Conservation (phyloP, 176 grass and related monocot species). For the Musa beccarii region DNA sequence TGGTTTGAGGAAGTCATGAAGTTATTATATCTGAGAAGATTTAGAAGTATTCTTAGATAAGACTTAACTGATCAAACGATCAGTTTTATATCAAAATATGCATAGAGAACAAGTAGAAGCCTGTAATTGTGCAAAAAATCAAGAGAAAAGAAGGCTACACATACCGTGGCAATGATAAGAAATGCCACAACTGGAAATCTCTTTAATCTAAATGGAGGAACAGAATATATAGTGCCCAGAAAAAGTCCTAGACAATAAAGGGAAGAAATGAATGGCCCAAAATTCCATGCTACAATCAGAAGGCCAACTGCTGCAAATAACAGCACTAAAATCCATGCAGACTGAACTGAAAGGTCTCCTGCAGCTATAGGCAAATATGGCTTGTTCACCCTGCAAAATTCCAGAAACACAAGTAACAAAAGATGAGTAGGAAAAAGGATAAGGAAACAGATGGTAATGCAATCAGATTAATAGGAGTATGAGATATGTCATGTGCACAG, state of each 20-base stretch:
- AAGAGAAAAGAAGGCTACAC: not conserved
- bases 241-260: constrained; percentile 92
- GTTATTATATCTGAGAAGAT: too few relatives aligned
- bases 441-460: not conserved
- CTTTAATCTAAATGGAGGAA: constrained; percentile 98
- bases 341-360: constrained; percentile 69
- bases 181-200: constrained; percentile 83
- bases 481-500: not conserved
- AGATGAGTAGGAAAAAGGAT: not conserved
- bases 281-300: constrained; percentile 59
- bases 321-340: constrained; percentile 81
- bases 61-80: not conserved
- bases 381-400: constrained; percentile 75
- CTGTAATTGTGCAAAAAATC: not conserved
- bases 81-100: not conserved
- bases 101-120: not conserved
- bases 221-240: constrained; percentile 96
- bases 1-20: too few relatives aligned
- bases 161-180: constrained; percentile 96
- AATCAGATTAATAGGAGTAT: not conserved
- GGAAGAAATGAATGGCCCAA: constrained; percentile 87
- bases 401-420: constrained; percentile 7
- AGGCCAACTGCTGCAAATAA: constrained; percentile 57
- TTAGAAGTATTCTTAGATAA: too few relatives aligned
- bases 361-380: constrained; percentile 96